Conservation (phyloP, 179 eudicot genomes). For the Spergularia azorica region DNA sequence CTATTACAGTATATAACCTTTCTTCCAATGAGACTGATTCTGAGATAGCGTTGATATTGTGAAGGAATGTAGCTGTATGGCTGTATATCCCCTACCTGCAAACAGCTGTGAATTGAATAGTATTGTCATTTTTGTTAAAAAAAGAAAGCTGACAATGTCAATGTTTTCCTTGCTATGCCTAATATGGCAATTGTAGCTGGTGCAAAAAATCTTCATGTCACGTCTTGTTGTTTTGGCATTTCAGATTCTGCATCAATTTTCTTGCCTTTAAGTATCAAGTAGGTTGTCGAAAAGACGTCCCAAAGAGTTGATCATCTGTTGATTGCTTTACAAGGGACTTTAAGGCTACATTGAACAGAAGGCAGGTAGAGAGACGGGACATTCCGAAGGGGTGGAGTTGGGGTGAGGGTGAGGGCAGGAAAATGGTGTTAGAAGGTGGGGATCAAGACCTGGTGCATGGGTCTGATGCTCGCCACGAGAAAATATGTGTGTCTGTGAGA, state of each 20-base stretch:
- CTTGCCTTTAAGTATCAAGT: background rate
- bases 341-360: background rate
- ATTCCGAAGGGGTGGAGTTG: background rate
- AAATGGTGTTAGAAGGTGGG: constrained; percentile 36
- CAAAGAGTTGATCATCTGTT: background rate
- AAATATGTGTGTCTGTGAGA: constrained; percentile 62
- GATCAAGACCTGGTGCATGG: constrained; percentile 30
- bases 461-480: constrained; percentile 45
- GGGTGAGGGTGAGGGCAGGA: background rate
- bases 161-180: constrained; percentile 1
- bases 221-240: background rate
- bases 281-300: background rate
- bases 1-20: background rate
- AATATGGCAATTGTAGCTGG: background rate
- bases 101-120: constrained; percentile 24
- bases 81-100: background rate
- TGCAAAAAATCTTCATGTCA: background rate
- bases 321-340: background rate
- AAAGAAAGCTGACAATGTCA: constrained; percentile 19
- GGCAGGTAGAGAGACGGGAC: background rate
- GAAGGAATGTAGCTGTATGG: background rate
- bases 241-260: constrained; percentile 2
- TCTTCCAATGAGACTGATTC: background rate
- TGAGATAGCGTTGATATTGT: constrained; percentile 5
- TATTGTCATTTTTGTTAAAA: constrained; percentile 10